A percentile compares a stretch with the other conserved stretches of the same genome.
phyloP scores from a whole-genome alignment of 2,329 filamentous ascomycete species.

The Pseudogymnoascus sp. region DNA sequence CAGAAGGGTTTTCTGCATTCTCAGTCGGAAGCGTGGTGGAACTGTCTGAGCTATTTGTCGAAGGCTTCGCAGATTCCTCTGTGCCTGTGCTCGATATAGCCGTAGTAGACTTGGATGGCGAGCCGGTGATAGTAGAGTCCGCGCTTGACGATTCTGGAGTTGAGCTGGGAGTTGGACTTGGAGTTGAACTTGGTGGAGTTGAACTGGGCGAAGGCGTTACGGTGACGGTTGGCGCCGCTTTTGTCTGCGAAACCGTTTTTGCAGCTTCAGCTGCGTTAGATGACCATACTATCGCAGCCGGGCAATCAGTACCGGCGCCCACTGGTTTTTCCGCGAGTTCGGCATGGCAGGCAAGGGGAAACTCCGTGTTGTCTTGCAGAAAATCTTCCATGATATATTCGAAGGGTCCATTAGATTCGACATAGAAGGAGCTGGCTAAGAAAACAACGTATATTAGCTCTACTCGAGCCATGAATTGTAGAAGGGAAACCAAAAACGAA shows the following conservation, averaged over 20 bases:
- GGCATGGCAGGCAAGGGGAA: constrained; percentile 14
- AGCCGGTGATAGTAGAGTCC: not conserved
- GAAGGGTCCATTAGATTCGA: constrained; percentile 14
- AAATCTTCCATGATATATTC: constrained; percentile 14
- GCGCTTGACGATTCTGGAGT: constrained; percentile 7
- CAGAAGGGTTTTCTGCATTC: not conserved
- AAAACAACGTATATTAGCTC: not conserved
- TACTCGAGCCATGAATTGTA: not conserved
- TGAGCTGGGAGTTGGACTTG: no score
- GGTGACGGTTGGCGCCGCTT: not conserved
- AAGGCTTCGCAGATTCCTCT: not conserved
- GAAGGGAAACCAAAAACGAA: not conserved
- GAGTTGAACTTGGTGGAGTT: not conserved
- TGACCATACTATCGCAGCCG: constrained; percentile 12
- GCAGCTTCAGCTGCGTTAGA: not conserved
- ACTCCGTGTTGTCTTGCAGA: constrained; percentile 7
- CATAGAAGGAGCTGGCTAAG: constrained; percentile 15
- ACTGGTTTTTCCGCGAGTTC: constrained; percentile 9
- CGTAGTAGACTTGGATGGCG: not conserved
- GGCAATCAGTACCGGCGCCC: constrained; percentile 12
- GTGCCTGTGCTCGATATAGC: not conserved
- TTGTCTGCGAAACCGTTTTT: not conserved
- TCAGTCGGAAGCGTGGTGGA: not conserved
- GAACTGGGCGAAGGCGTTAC: no score
- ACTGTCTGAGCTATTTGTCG: no score